A percentile compares a stretch with the other conserved stretches of the same genome.
Evolutionary conservation across 1,284 basidiomycete genomes (phyloP).

Genomic region (Papiliotrema laurentii): DNA sequence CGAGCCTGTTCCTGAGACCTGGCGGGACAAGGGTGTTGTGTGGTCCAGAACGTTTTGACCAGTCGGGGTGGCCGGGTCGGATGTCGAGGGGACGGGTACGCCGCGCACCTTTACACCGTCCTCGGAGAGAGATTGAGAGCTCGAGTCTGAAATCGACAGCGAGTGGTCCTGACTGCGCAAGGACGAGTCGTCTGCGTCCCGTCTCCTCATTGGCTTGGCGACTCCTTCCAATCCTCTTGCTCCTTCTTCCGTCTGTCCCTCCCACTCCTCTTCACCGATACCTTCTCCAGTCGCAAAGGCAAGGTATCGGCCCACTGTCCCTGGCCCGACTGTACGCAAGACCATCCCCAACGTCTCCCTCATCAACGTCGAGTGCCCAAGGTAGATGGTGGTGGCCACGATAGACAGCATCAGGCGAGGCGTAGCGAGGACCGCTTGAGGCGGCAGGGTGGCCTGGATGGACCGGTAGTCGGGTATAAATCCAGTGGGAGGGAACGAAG

Average conservation of each 20-base stretch:
- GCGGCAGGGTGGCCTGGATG: slow-evolving; percentile 53
- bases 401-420: slow-evolving; percentile 80
- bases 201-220: slow-evolving; percentile 52
- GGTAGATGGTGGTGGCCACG: slow-evolving; percentile 77
- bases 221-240: slow-evolving; percentile 67
- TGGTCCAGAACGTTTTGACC: not conserved
- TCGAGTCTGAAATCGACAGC: not conserved
- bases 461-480: slow-evolving; percentile 58
- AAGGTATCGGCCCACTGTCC: slow-evolving; percentile 71
- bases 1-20: not conserved
- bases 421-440: slow-evolving; percentile 64
- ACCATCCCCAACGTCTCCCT: slow-evolving; percentile 69
- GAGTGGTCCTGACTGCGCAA: not conserved
- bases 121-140: not conserved
- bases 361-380: slow-evolving; percentile 73
- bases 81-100: not conserved
- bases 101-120: slow-evolving; percentile 1
- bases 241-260: slow-evolving; percentile 55
- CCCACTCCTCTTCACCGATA: slow-evolving; percentile 54
- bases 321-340: slow-evolving; percentile 70
- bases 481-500: slow-evolving; percentile 60
- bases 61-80: slow-evolving; percentile 2
- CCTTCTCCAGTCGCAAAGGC: slow-evolving; percentile 75
- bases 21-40: not conserved
- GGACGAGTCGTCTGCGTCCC: not conserved